These are phyloP conservation scores for Lecanicillium sp. DNA, from an alignment of 2,329 filamentous ascomycete genomes.

Conservation along the genomic window DNA sequence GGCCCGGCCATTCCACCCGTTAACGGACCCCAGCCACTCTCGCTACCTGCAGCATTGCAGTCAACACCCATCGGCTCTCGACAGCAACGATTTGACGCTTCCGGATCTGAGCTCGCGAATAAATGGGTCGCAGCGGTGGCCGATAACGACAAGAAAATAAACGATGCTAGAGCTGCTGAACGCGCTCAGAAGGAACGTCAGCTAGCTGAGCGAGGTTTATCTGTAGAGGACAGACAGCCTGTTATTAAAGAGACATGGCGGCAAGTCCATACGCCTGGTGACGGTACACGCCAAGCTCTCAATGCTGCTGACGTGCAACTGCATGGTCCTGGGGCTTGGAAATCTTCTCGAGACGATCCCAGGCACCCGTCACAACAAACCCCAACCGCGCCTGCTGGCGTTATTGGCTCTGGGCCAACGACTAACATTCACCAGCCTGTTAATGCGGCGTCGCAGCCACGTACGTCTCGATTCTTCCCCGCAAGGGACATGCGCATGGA, in stretches of 20 bases:
- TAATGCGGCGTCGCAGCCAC: constrained; percentile 37
- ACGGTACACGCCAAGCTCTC: constrained; percentile 28
- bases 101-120: constrained; percentile 29
- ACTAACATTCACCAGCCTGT: constrained; percentile 25
- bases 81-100: constrained; percentile 22
- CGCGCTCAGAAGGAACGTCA: constrained; percentile 38
- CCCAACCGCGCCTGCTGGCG: not conserved
- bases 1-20: constrained; percentile 27
- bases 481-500: constrained; percentile 43
- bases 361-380: not conserved
- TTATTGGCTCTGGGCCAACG: constrained; percentile 4
- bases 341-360: constrained; percentile 24
- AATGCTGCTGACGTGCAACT: constrained; percentile 23
- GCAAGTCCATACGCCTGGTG: constrained; percentile 32
- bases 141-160: constrained; percentile 42
- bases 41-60: constrained; percentile 27
- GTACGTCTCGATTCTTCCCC: constrained; percentile 59
- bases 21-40: constrained; percentile 41
- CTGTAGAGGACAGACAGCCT: constrained; percentile 39
- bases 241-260: constrained; percentile 51
- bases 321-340: constrained; percentile 26
- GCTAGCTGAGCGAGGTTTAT: constrained; percentile 38
- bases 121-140: constrained; percentile 39
- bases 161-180: constrained; percentile 33
- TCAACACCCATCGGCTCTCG: constrained; percentile 27